phyloP scores from a whole-genome alignment of 2,329 filamentous ascomycete genomes.

The Coccinonectria pachysandricola region DNA sequence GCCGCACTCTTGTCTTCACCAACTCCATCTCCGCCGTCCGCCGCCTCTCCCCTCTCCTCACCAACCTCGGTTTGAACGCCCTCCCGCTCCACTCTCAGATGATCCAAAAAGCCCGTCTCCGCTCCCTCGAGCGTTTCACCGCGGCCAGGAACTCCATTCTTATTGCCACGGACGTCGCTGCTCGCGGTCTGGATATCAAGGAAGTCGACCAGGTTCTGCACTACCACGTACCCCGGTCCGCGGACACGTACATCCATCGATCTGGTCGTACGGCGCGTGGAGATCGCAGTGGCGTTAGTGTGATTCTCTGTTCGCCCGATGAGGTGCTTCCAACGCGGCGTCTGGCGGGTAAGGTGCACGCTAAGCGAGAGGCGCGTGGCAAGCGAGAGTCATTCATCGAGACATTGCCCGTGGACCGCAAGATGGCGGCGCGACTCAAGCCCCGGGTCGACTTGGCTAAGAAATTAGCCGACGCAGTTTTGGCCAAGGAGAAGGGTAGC shows the following conservation, averaged over 20 bases:
- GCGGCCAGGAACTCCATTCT: constrained; percentile 58
- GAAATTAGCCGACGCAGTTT: constrained; percentile 67
- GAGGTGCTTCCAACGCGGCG: constrained; percentile 78
- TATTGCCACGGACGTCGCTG: constrained; percentile 87
- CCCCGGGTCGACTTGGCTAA: constrained; percentile 74
- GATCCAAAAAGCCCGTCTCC: constrained; percentile 89
- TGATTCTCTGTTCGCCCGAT: constrained; percentile 83
- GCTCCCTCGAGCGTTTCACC: constrained; percentile 83
- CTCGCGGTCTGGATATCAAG: constrained; percentile 86
- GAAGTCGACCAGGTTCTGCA: constrained; percentile 84
- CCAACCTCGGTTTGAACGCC: constrained; percentile 68
- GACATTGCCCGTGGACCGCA: constrained; percentile 74
- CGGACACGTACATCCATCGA: constrained; percentile 90
- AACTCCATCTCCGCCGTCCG: constrained; percentile 93
- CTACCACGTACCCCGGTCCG: constrained; percentile 86
- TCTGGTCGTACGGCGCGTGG: constrained; percentile 90
- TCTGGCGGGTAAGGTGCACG: constrained; percentile 81
- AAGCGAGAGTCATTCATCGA: constrained; percentile 59
- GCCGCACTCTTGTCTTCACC: constrained; percentile 81
- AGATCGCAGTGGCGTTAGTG: constrained; percentile 63
- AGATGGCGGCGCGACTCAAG: constrained; percentile 65
- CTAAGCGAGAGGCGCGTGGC: constrained; percentile 34
- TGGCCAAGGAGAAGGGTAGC: constrained; percentile 79
- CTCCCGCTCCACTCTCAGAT: constrained; percentile 84
- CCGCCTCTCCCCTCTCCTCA: constrained; percentile 72